A percentile compares a stretch with the other conserved stretches of the same genome.
These are phyloP conservation scores for barley (Hordeum vulgare) DNA, from an alignment of 176 grass and related monocot genomes.

Conservation along the genomic window DNA sequence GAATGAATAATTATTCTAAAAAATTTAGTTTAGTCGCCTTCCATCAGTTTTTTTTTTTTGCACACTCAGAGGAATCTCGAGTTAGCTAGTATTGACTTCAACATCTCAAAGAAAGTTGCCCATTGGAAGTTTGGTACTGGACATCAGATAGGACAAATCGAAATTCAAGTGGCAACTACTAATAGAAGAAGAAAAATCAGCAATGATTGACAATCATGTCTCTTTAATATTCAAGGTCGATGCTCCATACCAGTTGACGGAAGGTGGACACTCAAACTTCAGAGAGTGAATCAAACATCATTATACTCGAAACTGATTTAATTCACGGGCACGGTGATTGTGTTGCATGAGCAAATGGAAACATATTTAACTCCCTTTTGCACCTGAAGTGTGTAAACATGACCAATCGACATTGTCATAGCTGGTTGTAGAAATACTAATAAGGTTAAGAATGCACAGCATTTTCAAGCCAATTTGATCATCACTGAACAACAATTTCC, in stretches of 20 bases:
- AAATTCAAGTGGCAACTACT: neutral
- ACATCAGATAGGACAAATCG: neutral
- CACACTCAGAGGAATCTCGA: neutral
- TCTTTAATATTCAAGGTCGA: neutral
- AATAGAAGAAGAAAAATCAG: neutral
- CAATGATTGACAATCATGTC: neutral
- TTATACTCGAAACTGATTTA: no score
- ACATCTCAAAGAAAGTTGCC: neutral
- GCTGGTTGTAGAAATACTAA: neutral
- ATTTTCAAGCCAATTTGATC: neutral
- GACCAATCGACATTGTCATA: neutral
- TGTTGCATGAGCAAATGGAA: neutral
- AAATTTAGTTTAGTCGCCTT: no score
- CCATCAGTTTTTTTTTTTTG: conserved; percentile 15
- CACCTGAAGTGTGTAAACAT: neutral
- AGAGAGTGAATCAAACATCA: neutral
- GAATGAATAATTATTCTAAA: no score
- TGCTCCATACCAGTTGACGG: neutral
- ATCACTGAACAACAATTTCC: neutral
- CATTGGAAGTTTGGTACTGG: neutral
- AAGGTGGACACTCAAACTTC: neutral
- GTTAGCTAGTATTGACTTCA: neutral
- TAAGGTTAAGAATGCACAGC: no score
- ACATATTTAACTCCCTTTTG: neutral
- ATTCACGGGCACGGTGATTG: neutral